Percentiles rank a stretch among this genome's conserved stretches.
Conservation (phyloP, 2,329 filamentous ascomycete genomes). For the Aureobasidium musti region DNA sequence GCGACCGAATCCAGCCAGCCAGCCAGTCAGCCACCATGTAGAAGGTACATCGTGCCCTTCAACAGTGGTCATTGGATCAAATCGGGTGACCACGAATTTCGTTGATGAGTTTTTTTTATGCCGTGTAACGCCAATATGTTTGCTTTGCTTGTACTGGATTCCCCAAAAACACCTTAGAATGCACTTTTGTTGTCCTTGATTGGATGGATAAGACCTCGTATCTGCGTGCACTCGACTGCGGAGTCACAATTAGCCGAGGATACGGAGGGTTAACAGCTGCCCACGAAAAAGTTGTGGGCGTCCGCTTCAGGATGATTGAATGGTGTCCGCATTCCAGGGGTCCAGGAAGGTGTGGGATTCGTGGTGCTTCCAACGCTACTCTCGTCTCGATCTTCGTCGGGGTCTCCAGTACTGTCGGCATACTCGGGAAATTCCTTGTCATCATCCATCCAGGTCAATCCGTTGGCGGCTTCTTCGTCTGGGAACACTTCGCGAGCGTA, state of each 20-base stretch:
- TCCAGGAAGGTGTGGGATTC: slow-evolving; percentile 29
- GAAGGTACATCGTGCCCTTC: not conserved
- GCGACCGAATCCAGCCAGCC: not conserved
- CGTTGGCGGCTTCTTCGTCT: slow-evolving; percentile 91
- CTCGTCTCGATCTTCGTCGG: slow-evolving; percentile 30
- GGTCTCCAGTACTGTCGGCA: slow-evolving; percentile 32
- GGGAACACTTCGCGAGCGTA: slow-evolving; percentile 94
- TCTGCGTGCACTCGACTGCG: not conserved
- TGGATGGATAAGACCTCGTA: slow-evolving; percentile 11
- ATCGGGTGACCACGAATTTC: not conserved
- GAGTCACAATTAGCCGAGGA: slow-evolving; percentile 6
- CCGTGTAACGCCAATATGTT: slow-evolving; percentile 19
- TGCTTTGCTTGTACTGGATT: not conserved
- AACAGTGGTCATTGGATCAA: not conserved
- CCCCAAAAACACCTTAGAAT: slow-evolving; percentile 15
- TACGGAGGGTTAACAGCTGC: slow-evolving; percentile 29
- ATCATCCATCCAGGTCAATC: slow-evolving; percentile 84
- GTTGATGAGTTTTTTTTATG: not conserved
- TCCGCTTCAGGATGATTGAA: slow-evolving; percentile 31
- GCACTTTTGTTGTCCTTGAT: slow-evolving; percentile 22
- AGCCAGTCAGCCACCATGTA: not conserved
- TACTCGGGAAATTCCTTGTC: slow-evolving; percentile 33
- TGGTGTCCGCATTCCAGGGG: slow-evolving; percentile 31
- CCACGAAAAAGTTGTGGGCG: slow-evolving; percentile 31
- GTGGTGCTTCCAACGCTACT: slow-evolving; percentile 25